Evolutionary conservation across 1,139 yeast genomes (phyloP).

Genomic region (Blastobotrys arbuscula): DNA sequence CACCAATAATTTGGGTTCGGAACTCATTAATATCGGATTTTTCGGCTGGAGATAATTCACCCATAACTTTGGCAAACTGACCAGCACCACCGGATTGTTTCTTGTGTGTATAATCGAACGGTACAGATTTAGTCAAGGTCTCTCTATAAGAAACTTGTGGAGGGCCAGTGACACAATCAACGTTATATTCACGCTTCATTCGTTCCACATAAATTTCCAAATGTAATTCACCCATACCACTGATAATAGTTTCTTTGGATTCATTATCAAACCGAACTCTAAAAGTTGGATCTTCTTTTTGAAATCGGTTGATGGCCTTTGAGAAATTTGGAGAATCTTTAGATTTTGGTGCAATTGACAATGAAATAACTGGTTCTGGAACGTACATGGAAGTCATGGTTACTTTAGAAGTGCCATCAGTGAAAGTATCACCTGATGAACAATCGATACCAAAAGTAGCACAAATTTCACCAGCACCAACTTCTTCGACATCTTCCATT

Average conservation of each 20-base stretch:
- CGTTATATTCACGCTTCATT: constrained; percentile 95
- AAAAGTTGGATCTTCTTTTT: constrained; percentile 98
- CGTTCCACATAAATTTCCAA: constrained; percentile 96
- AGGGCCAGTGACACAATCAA: constrained; percentile 91
- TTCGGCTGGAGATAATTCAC: constrained; percentile 62
- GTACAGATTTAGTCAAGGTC: constrained; percentile 65
- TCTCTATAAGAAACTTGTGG: constrained; percentile 99
- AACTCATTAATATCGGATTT: constrained; percentile 51
- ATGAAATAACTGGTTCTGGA: constrained; percentile 95
- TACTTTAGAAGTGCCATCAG: constrained; percentile 61
- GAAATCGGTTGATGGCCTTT: constrained; percentile 94
- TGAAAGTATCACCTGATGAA: constrained; percentile 98
- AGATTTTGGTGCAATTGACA: constrained; percentile 82
- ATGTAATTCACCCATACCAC: constrained; percentile 98
- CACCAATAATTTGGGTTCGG: constrained; percentile 88
- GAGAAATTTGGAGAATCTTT: constrained; percentile 89
- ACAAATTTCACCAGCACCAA: constrained; percentile 97
- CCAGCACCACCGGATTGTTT: constrained; percentile 99
- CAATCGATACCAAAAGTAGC: constrained; percentile 99
- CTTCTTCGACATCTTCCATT: constrained; percentile 95
- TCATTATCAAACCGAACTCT: constrained; percentile 86
- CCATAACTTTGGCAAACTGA: constrained; percentile 96
- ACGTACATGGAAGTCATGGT: constrained; percentile 98
- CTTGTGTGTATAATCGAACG: constrained; percentile 94
- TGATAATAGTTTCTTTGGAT: constrained; percentile 90